These are phyloP conservation scores for Fusarium sp. DNA, from an alignment of 2,329 filamentous ascomycete species.

Conservation along the genomic window DNA sequence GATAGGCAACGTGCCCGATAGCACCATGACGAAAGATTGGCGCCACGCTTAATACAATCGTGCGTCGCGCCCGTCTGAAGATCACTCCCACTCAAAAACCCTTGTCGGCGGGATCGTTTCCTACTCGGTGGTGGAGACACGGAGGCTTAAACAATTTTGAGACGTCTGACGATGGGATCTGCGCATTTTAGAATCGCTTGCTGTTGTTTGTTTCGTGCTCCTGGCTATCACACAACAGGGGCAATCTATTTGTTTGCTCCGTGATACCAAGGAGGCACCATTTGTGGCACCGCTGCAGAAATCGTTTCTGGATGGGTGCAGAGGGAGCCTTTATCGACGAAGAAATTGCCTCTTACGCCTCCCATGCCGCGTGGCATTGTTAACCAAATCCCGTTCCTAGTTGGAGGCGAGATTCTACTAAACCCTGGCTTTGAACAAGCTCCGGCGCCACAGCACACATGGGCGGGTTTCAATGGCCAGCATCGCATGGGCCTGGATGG, in stretches of 20 bases:
- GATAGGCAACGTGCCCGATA: conserved; percentile 29
- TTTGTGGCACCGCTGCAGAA: background rate
- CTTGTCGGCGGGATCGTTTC: conserved; percentile 14
- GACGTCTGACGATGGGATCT: conserved; percentile 1
- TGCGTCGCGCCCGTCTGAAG: conserved; percentile 10
- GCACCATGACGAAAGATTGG: conserved; percentile 32
- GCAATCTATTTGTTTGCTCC: conserved; percentile 10
- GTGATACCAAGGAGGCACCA: conserved; percentile 10
- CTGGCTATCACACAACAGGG: background rate
- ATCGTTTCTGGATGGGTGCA: conserved; percentile 1
- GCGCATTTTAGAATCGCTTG: background rate
- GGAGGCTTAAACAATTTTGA: conserved; percentile 6
- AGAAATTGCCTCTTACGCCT: background rate
- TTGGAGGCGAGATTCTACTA: background rate
- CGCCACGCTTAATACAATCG: conserved; percentile 26
- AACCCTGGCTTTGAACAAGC: conserved; percentile 7
- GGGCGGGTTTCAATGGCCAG: conserved; percentile 28
- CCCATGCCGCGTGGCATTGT: conserved; percentile 25
- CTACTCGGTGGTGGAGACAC: background rate
- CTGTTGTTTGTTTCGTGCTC: background rate
- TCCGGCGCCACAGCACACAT: conserved; percentile 26
- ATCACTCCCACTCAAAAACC: conserved; percentile 11
- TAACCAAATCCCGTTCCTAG: conserved; percentile 1
- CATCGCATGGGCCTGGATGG: background rate
- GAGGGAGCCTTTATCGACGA: background rate